These are phyloP conservation scores for Hyaloscypha bicolor DNA, from an alignment of 495 filamentous ascomycete species.

Conservation along the genomic window DNA sequence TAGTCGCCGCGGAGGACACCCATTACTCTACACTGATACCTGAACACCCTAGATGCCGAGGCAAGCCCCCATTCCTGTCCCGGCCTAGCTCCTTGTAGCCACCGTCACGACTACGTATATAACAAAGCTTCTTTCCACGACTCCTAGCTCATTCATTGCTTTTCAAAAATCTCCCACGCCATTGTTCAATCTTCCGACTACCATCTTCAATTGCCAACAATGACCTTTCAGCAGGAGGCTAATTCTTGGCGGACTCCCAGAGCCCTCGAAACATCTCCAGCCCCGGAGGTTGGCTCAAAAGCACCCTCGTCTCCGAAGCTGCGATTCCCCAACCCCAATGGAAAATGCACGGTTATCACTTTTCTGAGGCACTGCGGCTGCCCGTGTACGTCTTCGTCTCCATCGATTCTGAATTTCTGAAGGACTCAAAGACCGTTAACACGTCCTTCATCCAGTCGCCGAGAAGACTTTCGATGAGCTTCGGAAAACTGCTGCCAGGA, in stretches of 20 bases:
- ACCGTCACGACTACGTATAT: too few relatives aligned
- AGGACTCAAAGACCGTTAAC: not conserved
- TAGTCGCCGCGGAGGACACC: too few relatives aligned
- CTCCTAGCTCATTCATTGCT: not conserved
- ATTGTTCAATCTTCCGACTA: not conserved
- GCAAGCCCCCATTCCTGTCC: not conserved
- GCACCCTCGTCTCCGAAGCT: slow-evolving; percentile 51
- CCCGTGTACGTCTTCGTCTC: slow-evolving; percentile 49
- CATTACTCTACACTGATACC: too few relatives aligned
- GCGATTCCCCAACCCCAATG: slow-evolving; percentile 40
- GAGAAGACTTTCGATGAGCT: slow-evolving; percentile 59
- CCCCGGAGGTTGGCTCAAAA: slow-evolving; percentile 45
- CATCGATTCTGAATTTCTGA: not conserved
- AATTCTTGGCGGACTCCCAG: slow-evolving; percentile 38
- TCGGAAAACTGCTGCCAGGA: slow-evolving; percentile 42
- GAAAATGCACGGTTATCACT: slow-evolving; percentile 52
- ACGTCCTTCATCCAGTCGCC: slow-evolving; percentile 45
- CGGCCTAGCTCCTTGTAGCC: too few relatives aligned
- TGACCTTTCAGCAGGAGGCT: slow-evolving; percentile 36
- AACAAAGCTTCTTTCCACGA: not conserved
- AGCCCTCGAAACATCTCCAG: slow-evolving; percentile 36
- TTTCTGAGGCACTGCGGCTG: slow-evolving; percentile 66
- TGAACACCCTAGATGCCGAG: not conserved
- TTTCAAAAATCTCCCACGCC: not conserved
- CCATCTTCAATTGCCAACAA: not conserved